Conservation (phyloP, 495 filamentous ascomycete species). For the Astrothelium subdiscretum region DNA sequence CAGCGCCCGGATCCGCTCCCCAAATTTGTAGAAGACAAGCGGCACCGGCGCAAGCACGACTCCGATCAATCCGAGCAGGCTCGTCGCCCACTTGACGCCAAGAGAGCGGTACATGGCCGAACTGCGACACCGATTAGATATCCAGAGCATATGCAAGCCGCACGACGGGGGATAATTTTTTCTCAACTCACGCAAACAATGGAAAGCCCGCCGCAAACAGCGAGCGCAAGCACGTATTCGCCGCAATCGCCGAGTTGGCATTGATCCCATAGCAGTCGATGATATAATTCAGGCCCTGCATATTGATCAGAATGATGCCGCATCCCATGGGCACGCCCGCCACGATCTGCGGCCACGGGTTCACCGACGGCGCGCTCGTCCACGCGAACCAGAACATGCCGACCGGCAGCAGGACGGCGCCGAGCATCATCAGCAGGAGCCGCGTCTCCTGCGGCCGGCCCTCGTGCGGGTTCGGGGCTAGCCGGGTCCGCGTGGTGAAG, state of each 20-base stretch:
- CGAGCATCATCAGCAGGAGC: constrained; percentile 26
- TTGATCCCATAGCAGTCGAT: constrained; percentile 48
- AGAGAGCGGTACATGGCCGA: constrained; percentile 30
- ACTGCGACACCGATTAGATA: too few species aligned
- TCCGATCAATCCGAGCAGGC: constrained; percentile 51
- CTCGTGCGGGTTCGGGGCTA: constrained; percentile 9
- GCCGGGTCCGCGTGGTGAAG: constrained; percentile 3
- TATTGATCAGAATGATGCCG: constrained; percentile 22
- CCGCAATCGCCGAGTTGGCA: constrained; percentile 41
- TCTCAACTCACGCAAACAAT: constrained; percentile 19
- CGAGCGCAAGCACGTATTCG: constrained; percentile 36
- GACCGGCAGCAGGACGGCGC: constrained; percentile 20
- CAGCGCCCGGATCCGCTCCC: constrained; percentile 38
- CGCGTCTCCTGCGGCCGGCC: constrained; percentile 25
- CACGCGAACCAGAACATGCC: constrained; percentile 30
- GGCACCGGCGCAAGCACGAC: constrained; percentile 55
- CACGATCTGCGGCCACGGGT: constrained; percentile 22
- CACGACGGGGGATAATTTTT: background rate
- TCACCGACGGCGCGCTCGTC: constrained; percentile 20
- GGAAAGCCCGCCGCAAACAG: constrained; percentile 33
- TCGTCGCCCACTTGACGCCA: constrained; percentile 53
- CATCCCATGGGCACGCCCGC: constrained; percentile 23
- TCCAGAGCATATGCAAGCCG: background rate
- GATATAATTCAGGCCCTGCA: constrained; percentile 49
- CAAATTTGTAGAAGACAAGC: constrained; percentile 53